These are phyloP conservation scores for Arctostaphylos glauca DNA, from an alignment of 148 eudicot genomes.

Conservation along the genomic window DNA sequence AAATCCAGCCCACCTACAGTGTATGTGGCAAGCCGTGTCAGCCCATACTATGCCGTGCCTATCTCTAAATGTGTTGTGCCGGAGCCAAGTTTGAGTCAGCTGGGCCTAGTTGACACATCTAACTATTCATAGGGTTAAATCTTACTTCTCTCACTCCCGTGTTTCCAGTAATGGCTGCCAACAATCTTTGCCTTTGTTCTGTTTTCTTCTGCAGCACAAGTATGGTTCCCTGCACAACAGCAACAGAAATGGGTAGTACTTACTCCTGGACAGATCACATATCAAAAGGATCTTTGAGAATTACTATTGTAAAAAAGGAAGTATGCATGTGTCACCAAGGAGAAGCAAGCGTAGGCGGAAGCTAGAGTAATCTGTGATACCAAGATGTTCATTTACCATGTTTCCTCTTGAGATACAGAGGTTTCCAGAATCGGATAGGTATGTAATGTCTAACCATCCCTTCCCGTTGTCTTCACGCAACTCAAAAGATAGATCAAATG, in stretches of 20 bases:
- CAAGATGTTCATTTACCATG: slow-evolving; percentile 48
- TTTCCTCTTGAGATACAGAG: slow-evolving; percentile 94
- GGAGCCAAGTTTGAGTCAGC: no score
- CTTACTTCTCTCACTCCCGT: slow-evolving; percentile 58
- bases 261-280: slow-evolving; percentile 27
- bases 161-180: slow-evolving; percentile 64
- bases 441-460: slow-evolving; percentile 96
- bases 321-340: background rate
- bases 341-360: no score
- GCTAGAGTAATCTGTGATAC: background rate
- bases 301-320: slow-evolving; percentile 11
- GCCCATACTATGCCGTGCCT: no score
- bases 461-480: slow-evolving; percentile 95
- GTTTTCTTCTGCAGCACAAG: slow-evolving; percentile 90
- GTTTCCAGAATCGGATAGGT: slow-evolving; percentile 86
- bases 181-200: slow-evolving; percentile 81
- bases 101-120: no score
- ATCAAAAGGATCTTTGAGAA: slow-evolving; percentile 10
- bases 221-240: slow-evolving; percentile 97
- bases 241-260: slow-evolving; percentile 42
- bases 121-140: background rate
- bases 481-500: slow-evolving; percentile 88
- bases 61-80: no score
- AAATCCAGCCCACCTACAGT: no score
- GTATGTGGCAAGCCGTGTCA: no score